These are phyloP conservation scores for Diddensiella caesifluorescens DNA, from an alignment of 805 yeast genomes.

Conservation along the genomic window DNA sequence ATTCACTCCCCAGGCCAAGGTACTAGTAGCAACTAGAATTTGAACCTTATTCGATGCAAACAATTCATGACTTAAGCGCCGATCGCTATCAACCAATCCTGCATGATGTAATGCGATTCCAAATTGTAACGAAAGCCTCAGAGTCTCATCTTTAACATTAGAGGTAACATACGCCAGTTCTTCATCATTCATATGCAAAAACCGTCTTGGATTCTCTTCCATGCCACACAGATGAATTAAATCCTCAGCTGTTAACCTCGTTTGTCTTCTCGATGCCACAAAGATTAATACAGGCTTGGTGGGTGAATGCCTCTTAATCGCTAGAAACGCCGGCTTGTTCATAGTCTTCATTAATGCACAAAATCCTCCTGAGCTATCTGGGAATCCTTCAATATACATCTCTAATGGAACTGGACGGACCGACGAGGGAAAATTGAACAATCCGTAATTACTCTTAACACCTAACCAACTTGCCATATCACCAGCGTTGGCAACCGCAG, in stretches of 20 bases:
- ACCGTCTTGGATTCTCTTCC: conserved; percentile 71
- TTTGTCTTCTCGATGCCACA: conserved; percentile 79
- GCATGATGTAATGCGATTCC: conserved; percentile 84
- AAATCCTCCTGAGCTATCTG: conserved; percentile 56
- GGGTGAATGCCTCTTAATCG: conserved; percentile 88
- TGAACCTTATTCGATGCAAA: conserved; percentile 69
- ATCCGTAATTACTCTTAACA: conserved; percentile 49
- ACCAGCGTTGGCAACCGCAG: conserved; percentile 80
- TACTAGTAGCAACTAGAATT: conserved; percentile 71
- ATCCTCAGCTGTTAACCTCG: conserved; percentile 74
- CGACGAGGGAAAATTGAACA: conserved; percentile 74
- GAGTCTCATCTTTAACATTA: conserved; percentile 75
- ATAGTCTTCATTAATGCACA: conserved; percentile 81
- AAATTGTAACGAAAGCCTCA: conserved; percentile 65
- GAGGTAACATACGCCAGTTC: conserved; percentile 50
- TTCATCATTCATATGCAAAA: conserved; percentile 54
- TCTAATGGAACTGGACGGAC: conserved; percentile 83
- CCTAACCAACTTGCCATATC: conserved; percentile 86
- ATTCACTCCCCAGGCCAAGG: conserved; percentile 84
- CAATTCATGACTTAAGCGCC: conserved; percentile 62
- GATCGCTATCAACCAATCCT: conserved; percentile 68
- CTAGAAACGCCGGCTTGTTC: conserved; percentile 89
- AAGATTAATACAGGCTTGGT: conserved; percentile 77
- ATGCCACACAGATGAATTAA: conserved; percentile 72
- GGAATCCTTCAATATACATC: conserved; percentile 84